Evolutionary conservation across 2,329 filamentous ascomycete genomes (phyloP).

Genomic region (Aspergillus piperis): DNA sequence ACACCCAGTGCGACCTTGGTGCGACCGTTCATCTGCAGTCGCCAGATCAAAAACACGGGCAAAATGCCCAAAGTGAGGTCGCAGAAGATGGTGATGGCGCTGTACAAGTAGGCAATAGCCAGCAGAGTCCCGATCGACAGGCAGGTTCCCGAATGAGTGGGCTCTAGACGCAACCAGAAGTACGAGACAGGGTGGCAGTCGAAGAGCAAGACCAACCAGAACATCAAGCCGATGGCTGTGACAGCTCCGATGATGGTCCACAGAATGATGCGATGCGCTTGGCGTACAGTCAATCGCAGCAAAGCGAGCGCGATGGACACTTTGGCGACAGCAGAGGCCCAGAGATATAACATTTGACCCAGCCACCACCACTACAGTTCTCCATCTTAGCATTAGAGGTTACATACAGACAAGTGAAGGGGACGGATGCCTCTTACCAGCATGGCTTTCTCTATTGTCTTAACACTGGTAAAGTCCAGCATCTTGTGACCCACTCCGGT

Average conservation of each 20-base stretch:
- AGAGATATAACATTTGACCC: conserved; percentile 54
- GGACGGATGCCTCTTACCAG: conserved; percentile 1
- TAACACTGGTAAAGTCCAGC: conserved; percentile 2
- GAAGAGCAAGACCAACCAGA: conserved; percentile 53
- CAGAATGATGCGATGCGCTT: conserved; percentile 47
- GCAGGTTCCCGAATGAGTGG: conserved; percentile 41
- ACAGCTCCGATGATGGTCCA: conserved; percentile 47
- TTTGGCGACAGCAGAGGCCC: conserved; percentile 48
- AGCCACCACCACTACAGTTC: conserved; percentile 48
- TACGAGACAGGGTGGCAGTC: conserved; percentile 53
- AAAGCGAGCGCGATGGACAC: conserved; percentile 56
- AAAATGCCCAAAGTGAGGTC: conserved; percentile 55
- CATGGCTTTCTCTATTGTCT: not conserved
- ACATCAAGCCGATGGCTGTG: conserved; percentile 47
- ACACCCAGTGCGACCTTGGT: conserved; percentile 54
- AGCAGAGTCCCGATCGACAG: conserved; percentile 51
- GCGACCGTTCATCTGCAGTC: conserved; percentile 54
- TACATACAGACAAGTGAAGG: not conserved
- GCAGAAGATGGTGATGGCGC: conserved; percentile 39
- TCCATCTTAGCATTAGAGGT: not conserved
- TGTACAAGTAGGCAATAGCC: conserved; percentile 54
- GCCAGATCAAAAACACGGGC: conserved; percentile 56
- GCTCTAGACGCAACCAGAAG: conserved; percentile 47
- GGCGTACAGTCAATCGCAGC: conserved; percentile 48
- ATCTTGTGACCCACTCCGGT: conserved; percentile 12